Base-by-base conservation (phyloP, 495 filamentous ascomycete genomes). In the Oidiodendron maius region DNA sequence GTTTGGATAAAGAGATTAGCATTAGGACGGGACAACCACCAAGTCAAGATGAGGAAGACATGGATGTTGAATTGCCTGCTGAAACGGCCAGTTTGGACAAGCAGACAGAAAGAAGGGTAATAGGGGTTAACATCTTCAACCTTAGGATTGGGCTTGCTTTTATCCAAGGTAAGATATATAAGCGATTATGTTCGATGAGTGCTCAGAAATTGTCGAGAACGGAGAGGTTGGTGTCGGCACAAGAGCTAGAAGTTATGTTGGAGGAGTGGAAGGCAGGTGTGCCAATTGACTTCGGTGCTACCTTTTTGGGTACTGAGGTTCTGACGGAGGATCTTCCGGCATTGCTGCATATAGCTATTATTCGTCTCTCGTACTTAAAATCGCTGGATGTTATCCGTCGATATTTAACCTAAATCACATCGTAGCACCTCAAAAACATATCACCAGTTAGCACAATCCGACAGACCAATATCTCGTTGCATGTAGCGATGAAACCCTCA, bases 1-100 rank as follows among this genome's bases (percentile, higher is more conserved):
- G 91, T 65, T 68, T 96, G 23, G 93, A 98, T 60, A 95, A 93
- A 71, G 91, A 96, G 59, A 78, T 96, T 50, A 94, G 90, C 61
- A 77, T 98, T 16, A 81, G 90, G 26, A 91, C 87, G 13, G 93
- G 93, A 24, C 79, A 93, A 41, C 93, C 93, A 15, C 91, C 90
- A 16, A 84, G 88, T 12, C 93, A 46, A 22, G 44, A 46, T 11
- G 44, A 46, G 10, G 44, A 46, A 32, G 43, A 53, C 35, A 53
- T 53, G 51, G 51, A 53, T 43, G 44, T 53, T n/a, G 37, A 47
- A 17, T 35, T 53, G 11, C 51, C 51, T n/a, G 48, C 36, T 20
- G 23, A 24, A 21, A 25, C 35, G 21, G 24, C 17, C 18, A 3
- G 30, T 35, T 5, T 10, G 22, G n/a, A 20, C 13, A 15, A 17